Evolutionary conservation across 2,329 filamentous ascomycete genomes (phyloP).

Genomic region (Calonectria honghensis): DNA sequence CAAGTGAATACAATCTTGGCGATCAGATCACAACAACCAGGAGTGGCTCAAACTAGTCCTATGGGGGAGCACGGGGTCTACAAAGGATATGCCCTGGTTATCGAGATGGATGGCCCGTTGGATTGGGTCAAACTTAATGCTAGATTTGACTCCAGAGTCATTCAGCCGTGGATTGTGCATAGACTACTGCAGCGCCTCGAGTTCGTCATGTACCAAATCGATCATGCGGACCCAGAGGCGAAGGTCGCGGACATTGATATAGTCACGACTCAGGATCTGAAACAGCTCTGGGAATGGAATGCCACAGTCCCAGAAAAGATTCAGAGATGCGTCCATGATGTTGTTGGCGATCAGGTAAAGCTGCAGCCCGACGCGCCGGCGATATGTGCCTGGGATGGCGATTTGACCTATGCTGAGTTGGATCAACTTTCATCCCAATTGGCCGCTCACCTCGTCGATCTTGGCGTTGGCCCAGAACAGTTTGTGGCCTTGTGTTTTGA

Average conservation of each 20-base stretch:
- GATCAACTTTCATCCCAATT: slow-evolving; percentile 61
- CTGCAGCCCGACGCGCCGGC: slow-evolving; percentile 41
- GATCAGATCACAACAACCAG: not conserved
- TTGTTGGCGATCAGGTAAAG: slow-evolving; percentile 35
- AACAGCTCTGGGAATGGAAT: slow-evolving; percentile 40
- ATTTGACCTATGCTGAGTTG: slow-evolving; percentile 64
- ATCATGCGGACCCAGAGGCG: not conserved
- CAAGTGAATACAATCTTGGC: not conserved
- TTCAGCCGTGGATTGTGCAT: not conserved
- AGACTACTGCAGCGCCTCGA: not conserved
- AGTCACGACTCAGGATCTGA: not conserved
- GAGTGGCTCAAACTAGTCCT: too few species aligned
- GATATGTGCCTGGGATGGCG: slow-evolving; percentile 50
- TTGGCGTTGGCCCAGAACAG: slow-evolving; percentile 53
- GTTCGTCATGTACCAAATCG: not conserved
- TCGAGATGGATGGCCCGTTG: not conserved
- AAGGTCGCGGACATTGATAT: not conserved
- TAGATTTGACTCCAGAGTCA: not conserved
- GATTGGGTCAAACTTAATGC: not conserved
- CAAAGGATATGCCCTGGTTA: not conserved
- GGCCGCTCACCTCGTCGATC: slow-evolving; percentile 58
- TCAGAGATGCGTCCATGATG: slow-evolving; percentile 46
- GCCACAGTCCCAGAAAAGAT: slow-evolving; percentile 36
- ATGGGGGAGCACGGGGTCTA: too few species aligned
- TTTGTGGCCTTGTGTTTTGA: slow-evolving; percentile 49